Evolutionary conservation across 176 grass and related monocot genomes (phyloP).

Genomic region (Bothriochloa decipiens): DNA sequence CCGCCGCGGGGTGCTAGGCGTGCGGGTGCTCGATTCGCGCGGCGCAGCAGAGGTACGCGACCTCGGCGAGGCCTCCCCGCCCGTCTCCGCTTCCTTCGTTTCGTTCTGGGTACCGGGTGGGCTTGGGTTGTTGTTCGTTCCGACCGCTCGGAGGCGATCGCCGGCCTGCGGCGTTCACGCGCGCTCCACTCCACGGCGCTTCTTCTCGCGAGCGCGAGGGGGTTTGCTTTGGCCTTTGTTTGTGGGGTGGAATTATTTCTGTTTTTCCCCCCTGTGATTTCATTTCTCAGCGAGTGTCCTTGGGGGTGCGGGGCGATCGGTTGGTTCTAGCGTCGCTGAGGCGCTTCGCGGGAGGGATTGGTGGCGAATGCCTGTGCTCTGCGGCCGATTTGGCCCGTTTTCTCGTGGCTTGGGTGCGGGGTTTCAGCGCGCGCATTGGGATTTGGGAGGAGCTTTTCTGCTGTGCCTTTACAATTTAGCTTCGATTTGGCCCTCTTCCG

Average conservation of each 20-base stretch:
- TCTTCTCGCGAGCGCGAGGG: too few relatives aligned
- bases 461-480: background rate
- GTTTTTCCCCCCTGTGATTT: background rate
- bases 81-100: background rate
- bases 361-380: background rate
- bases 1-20: background rate
- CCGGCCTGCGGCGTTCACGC: too few relatives aligned
- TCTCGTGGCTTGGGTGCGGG: background rate
- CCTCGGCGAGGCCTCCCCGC: background rate
- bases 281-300: background rate
- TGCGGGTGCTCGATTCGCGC: conserved; percentile 28
- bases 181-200: too few relatives aligned
- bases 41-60: conserved; percentile 35
- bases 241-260: background rate
- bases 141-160: too few relatives aligned
- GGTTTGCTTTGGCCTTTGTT: too few relatives aligned
- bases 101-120: background rate
- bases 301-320: background rate
- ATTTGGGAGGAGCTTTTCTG: background rate
- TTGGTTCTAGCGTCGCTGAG: background rate
- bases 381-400: background rate
- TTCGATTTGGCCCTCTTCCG: conserved; percentile 15
- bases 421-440: background rate
- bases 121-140: background rate
- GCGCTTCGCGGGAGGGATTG: background rate